Evolutionary conservation across 805 yeast genomes (phyloP), one percentile per base, ranked within the genome.

Genomic region (Myxozyma mucilagina): DNA sequence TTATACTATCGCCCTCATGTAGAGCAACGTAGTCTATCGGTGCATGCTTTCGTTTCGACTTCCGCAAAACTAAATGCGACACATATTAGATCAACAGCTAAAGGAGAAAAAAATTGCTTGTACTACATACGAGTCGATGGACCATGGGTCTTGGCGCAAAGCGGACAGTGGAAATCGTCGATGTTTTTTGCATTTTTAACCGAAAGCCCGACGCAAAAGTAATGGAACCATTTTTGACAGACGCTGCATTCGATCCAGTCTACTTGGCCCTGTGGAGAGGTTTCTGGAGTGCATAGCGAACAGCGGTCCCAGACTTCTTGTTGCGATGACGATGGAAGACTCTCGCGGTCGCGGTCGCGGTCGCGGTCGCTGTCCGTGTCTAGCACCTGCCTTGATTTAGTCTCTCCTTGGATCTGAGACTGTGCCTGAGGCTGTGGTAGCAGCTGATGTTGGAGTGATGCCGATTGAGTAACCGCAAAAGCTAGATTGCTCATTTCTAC

Each of bases 11-110:
- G 4, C 96, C 96, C 57, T 85, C 87, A 71, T 90, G 83, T 67
- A 90, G 76, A 0, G 96, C 94, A 9, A 83, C 85, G 69, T 90
- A 90, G 70, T 90, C 96, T 48, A 91, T 81, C 55, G 79, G 78
- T n/a, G 77, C 74, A 45, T 77, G 75, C 14, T 80, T 74, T 24
- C 97, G 75, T 47, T 79, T 76, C 59, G 89, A 85, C 42, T 78
- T 78, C 43, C 92, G 74, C 57, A 78, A 81, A 54, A 71, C 69
- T 14, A 31, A 18, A 20, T 2, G 3, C 10, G 14, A 31, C 9
- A 5, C 44, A 29, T 10, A 41, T 29, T 13, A 55, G 31, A 16
- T 20, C n/a, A 31, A 24, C 7, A 36, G 29, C 8, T n/a, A 11
- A 7, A 24, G 34, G 2, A 9, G 18, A 7, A 20, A 34, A 53